A percentile compares a stretch with the other conserved stretches of the same genome.
Conservation (phyloP, 164 flowering plant species). For the Taxillus chinensis region DNA sequence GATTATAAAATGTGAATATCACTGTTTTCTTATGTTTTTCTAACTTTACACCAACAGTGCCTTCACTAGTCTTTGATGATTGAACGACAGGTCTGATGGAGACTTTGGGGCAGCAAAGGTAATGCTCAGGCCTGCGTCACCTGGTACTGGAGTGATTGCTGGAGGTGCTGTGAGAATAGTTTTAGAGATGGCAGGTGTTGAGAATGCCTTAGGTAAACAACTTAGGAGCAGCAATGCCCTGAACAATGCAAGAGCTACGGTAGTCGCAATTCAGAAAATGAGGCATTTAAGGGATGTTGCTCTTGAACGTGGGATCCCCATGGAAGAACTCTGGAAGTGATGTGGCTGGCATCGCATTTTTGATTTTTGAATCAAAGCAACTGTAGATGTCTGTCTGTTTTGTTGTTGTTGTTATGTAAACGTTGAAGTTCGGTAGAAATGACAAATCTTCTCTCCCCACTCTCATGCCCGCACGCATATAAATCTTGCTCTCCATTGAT, state of each 20-base stretch:
- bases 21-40: too few relatives aligned
- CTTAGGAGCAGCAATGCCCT: conserved; percentile 85
- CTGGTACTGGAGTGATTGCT: conserved; percentile 96
- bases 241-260: conserved; percentile 91
- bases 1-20: too few relatives aligned
- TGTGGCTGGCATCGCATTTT: neutral
- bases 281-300: conserved; percentile 79
- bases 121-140: conserved; percentile 97
- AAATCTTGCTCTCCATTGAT: too few relatives aligned
- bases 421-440: too few relatives aligned
- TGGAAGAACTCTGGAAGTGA: conserved; percentile 98
- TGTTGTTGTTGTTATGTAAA: too few relatives aligned
- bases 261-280: conserved; percentile 74
- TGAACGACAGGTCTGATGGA: conserved; percentile 61
- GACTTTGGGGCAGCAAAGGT: conserved; percentile 91
- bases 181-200: conserved; percentile 92
- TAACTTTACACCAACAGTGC: too few relatives aligned
- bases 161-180: conserved; percentile 92
- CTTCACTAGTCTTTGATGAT: neutral
- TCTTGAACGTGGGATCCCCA: conserved; percentile 78
- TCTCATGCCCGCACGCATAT: too few relatives aligned
- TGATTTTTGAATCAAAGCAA: too few relatives aligned
- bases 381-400: too few relatives aligned
- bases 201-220: conserved; percentile 93
- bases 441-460: too few relatives aligned